Base-by-base conservation (phyloP, 768 basidiomycete species). In the Saitozyma podzolica region DNA sequence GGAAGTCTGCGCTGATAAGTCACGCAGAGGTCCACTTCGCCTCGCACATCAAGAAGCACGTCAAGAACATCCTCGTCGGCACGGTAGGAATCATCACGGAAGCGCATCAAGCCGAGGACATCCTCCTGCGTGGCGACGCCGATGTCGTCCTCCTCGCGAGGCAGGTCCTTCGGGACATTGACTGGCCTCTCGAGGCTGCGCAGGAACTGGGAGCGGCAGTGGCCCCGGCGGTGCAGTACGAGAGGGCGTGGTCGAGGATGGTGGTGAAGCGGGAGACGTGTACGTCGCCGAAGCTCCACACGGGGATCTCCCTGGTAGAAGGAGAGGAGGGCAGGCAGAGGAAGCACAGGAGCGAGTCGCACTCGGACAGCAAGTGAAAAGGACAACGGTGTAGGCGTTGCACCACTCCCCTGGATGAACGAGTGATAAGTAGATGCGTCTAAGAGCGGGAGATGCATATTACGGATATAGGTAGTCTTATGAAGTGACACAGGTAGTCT, bases 1-100 rank as follows among this genome's bases (percentile, higher is more conserved):
- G 29, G 5, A 5, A 5, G 5, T 29, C 29, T 5, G 5, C 29
- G 58, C 43, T 68, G 63, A 58, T 50, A 13, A 29, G 40, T 40
- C 56, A 39, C 17, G 8, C 60, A 74, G 68, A 89, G 85, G 86
- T 88, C 0, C 86, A 84, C 3, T 89, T 89, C 69, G 86, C 90
- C 1, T 86, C 84, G 58, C 83, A 83, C 17, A 53, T 80, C 62
- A 80, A 79, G 73, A 61, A 77, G 56, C 50, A 73, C 53, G 73
- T 76, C 19, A 62, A 67, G 7, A 66, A 70, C 49, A 51, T 80
- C 48, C 61, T 75, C 50, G 67, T 89, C 55, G 85, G 86, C 9
- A 76, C 87, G 5, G 91, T 92, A 17, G 91, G 91, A 0, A 75
- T 89, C 55, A 89, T 93, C 72, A 88, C 86, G 0, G 82, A 85